Evolutionary conservation across 2,329 filamentous ascomycete species (phyloP).

Genomic region (Teratosphaeria pseudoeucalypti): DNA sequence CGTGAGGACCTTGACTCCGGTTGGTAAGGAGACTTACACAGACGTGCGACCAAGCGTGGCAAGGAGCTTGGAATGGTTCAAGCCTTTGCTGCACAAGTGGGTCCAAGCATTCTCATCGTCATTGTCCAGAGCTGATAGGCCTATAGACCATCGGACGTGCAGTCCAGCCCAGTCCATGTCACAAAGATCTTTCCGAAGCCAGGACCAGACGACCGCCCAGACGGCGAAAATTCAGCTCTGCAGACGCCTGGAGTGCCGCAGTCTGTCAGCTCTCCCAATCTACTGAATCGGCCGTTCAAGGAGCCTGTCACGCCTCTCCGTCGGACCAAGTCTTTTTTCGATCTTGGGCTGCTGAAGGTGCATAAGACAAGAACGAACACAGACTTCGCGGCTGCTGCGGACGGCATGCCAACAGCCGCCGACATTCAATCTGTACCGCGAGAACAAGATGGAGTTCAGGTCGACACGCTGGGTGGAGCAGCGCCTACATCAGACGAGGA

Average conservation of each 20-base stretch:
- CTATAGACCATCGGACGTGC: neutral
- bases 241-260: neutral
- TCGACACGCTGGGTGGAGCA: neutral
- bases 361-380: neutral
- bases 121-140: neutral
- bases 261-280: constrained; percentile 5
- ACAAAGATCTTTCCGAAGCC: neutral
- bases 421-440: neutral
- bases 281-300: neutral
- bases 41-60: constrained; percentile 1
- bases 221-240: neutral
- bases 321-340: constrained; percentile 4
- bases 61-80: constrained; percentile 8
- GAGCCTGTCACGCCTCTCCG: neutral
- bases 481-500: neutral
- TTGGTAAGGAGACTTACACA: neutral
- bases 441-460: neutral
- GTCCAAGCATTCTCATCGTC: neutral
- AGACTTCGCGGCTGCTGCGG: neutral
- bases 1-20: neutral
- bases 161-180: neutral
- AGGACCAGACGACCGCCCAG: neutral
- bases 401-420: neutral
- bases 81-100: constrained; percentile 7
- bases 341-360: neutral